These are phyloP conservation scores for Monilinia fructigena DNA, from an alignment of 2,329 filamentous ascomycete genomes.

Conservation along the genomic window DNA sequence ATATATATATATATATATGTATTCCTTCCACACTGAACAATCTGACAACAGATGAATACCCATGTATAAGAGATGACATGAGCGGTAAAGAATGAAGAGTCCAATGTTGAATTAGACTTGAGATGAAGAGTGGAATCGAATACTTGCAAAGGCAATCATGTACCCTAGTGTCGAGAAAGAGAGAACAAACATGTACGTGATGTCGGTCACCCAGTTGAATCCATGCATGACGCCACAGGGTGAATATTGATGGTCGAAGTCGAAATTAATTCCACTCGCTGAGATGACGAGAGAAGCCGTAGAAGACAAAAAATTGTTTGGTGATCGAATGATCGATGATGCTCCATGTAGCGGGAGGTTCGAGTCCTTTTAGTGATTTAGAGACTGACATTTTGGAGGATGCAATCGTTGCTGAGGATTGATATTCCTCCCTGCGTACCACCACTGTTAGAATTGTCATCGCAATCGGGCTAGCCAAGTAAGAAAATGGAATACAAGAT, in stretches of 20 bases:
- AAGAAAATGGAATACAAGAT: neutral
- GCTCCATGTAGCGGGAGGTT: neutral
- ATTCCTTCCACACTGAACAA: neutral
- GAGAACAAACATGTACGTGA: neutral
- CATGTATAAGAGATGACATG: neutral
- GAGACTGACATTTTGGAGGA: neutral
- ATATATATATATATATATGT: neutral
- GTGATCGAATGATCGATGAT: neutral
- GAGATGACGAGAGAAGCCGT: neutral
- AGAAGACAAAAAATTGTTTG: neutral
- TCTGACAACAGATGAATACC: conserved; percentile 1
- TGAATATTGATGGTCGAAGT: neutral
- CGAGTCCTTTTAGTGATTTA: neutral
- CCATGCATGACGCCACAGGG: neutral
- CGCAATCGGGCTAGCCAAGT: conserved; percentile 18
- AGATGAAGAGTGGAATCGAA: neutral
- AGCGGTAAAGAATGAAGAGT: neutral
- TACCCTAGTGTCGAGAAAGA: conserved; percentile 3
- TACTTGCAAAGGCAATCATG: conserved; percentile 14
- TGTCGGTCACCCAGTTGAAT: neutral
- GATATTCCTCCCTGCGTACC: conserved; percentile 1
- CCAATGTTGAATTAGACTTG: conserved; percentile 17
- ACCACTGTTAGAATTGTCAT: conserved; percentile 6
- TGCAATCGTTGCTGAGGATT: conserved; percentile 6
- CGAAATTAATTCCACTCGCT: neutral